Evolutionary conservation across 2,329 filamentous ascomycete genomes (phyloP), one percentile per base, ranked within the genome.

Genomic region (Zymoseptoria crescenta): DNA sequence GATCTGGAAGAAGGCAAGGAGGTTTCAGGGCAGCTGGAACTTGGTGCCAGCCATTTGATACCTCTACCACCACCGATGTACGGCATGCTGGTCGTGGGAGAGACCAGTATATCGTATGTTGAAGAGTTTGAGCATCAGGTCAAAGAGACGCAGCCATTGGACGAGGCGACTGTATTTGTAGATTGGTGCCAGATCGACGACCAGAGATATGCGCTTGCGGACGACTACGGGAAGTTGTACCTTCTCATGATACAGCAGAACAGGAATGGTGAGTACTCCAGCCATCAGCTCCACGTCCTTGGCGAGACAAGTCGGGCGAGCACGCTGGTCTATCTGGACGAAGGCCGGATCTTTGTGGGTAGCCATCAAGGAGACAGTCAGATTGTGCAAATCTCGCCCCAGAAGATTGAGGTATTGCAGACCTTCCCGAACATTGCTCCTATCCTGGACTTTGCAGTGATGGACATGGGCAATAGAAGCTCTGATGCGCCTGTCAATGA

Each of bases 321-420:
- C 6, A 85, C 81, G 13, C 76, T 99, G 50, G 86, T 96, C 0
- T 94, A 95, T 69, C 79, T 96, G 63, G 86, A 85, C 28, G 78
- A 83, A 48, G 83, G 87, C 0, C 78, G 87, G 52, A 79, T 96
- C 10, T 97, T 96, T 71, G 80, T 99, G 49, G 94, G 89, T 9
- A 96, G 93, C 1, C 92, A 96, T 72, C 88, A 94, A 67, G 93
- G 93, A 41, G 90, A 99, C 72, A 95, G 91, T 1, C 91, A 96
- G 70, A 80, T 97, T 8, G 82, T 94, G 53, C 80, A 79, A 54
- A 81, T 91, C 56, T 59, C 55, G 21, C 73, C 77, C 51, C 79
- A 87, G 30, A 81, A 80, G 0, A 78, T 92, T 60, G 79, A 86
- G 53, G 74, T 92, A 4, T 73, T 94, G 8, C 91, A 96, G 70